A percentile compares a stretch with the other conserved stretches of the same genome.
These are phyloP conservation scores for Immersiella caudata DNA, from an alignment of 495 filamentous ascomycete genomes.

Conservation along the genomic window DNA sequence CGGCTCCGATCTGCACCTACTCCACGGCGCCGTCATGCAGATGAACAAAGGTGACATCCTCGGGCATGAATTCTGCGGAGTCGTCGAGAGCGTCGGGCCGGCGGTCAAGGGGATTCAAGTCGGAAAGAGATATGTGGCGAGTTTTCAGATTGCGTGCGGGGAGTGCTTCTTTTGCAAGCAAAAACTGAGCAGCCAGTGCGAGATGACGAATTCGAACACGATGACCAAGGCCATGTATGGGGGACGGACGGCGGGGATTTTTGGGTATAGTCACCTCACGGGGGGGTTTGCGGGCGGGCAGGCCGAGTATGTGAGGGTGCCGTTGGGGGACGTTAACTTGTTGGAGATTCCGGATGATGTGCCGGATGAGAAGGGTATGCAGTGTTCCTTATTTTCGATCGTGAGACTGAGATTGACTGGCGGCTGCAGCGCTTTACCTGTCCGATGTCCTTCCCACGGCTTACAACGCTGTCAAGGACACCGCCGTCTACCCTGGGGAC, in stretches of 20 bases:
- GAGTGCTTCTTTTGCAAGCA: slow-evolving; percentile 77
- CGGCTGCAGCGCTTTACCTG: slow-evolving; percentile 60
- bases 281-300: slow-evolving; percentile 90
- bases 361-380: slow-evolving; percentile 82
- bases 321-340: slow-evolving; percentile 80
- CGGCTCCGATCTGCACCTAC: slow-evolving; percentile 81
- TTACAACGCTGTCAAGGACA: slow-evolving; percentile 83
- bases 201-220: slow-evolving; percentile 73
- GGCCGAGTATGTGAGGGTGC: slow-evolving; percentile 84
- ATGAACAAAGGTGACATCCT: slow-evolving; percentile 83
- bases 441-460: slow-evolving; percentile 79
- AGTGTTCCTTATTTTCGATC: slow-evolving; percentile 35
- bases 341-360: slow-evolving; percentile 78
- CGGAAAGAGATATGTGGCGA: slow-evolving; percentile 80
- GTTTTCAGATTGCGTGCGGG: slow-evolving; percentile 84
- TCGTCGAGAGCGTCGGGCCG: slow-evolving; percentile 72
- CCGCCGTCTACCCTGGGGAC: slow-evolving; percentile 76
- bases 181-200: slow-evolving; percentile 76
- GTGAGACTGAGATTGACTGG: not conserved
- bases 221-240: slow-evolving; percentile 74
- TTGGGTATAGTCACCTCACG: slow-evolving; percentile 75
- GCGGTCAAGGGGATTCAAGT: slow-evolving; percentile 56
- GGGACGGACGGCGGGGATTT: slow-evolving; percentile 70
- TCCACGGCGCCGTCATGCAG: slow-evolving; percentile 72
- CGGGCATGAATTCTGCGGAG: slow-evolving; percentile 86